Evolutionary conservation across 106 monocot genomes (phyloP).

Genomic region (Apostasia shenzhenica): DNA sequence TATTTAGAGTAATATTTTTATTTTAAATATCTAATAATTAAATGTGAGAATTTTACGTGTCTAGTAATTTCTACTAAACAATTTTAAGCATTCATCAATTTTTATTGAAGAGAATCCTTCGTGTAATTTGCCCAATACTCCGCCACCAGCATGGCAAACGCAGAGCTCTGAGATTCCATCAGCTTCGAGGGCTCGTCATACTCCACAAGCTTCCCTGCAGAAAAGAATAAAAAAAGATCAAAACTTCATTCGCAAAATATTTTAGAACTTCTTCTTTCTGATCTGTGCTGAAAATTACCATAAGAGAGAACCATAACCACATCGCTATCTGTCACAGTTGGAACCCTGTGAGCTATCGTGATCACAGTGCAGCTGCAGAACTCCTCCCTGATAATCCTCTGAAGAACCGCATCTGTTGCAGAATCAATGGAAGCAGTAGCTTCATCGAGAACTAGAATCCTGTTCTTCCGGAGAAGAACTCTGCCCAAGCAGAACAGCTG

Average conservation of each 20-base stretch:
- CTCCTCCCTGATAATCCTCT: slow-evolving; percentile 51
- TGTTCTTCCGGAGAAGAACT: slow-evolving; percentile 55
- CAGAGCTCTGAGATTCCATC: slow-evolving; percentile 47
- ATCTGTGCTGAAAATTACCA: slow-evolving; percentile 30
- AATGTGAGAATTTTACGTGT: too few species aligned
- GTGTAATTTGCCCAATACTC: slow-evolving; percentile 83
- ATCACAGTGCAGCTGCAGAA: slow-evolving; percentile 68
- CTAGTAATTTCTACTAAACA: too few species aligned
- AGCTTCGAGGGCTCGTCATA: slow-evolving; percentile 71
- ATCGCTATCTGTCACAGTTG: slow-evolving; percentile 75
- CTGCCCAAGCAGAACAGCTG: slow-evolving; percentile 78
- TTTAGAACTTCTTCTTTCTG: background rate
- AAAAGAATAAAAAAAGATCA: background rate
- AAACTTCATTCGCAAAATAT: background rate
- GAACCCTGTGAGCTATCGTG: slow-evolving; percentile 80
- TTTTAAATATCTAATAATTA: too few species aligned
- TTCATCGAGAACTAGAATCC: slow-evolving; percentile 69
- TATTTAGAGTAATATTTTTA: too few species aligned
- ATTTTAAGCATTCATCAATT: too few species aligned
- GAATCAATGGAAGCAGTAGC: slow-evolving; percentile 84
- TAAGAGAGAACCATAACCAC: slow-evolving; percentile 75
- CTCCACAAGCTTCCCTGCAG: slow-evolving; percentile 71
- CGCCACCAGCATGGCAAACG: slow-evolving; percentile 65
- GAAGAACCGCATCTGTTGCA: slow-evolving; percentile 63
- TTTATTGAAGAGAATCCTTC: slow-evolving; percentile 16